Evolutionary conservation across 441 rosid species (phyloP).

Genomic region (Viola pubescens): DNA sequence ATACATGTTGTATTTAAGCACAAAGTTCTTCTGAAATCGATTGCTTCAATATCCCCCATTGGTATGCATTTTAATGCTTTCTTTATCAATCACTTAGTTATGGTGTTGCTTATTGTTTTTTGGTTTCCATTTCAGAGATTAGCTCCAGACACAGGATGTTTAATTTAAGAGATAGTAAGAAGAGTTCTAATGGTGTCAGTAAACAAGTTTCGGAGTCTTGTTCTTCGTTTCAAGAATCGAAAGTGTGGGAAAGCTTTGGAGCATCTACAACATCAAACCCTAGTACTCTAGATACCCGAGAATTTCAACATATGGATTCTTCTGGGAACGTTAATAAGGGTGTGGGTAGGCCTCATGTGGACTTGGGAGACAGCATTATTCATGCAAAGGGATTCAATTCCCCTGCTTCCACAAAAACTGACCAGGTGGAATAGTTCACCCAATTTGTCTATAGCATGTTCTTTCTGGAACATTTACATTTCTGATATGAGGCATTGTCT

Average conservation of each 20-base stretch:
- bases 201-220: constrained; percentile 24
- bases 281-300: constrained; percentile 27
- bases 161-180: constrained; percentile 25
- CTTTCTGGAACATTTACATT: neutral
- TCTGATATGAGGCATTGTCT: constrained; percentile 4
- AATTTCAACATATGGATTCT: constrained; percentile 22
- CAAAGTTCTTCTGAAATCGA: constrained; percentile 41
- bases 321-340: constrained; percentile 17
- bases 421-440: constrained; percentile 35
- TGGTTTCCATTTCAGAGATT: constrained; percentile 25
- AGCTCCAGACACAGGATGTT: constrained; percentile 24
- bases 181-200: constrained; percentile 24
- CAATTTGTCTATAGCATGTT: neutral
- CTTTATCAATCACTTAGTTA: constrained; percentile 7
- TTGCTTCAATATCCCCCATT: constrained; percentile 18
- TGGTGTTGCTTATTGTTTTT: constrained; percentile 9
- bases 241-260: constrained; percentile 22
- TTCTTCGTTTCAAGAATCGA: constrained; percentile 30
- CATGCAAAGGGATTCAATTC: constrained; percentile 19
- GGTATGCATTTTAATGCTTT: constrained; percentile 27
- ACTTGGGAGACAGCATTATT: constrained; percentile 22
- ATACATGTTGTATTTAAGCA: constrained; percentile 43
- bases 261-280: constrained; percentile 30
- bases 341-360: constrained; percentile 18
- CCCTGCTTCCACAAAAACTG: constrained; percentile 24